A percentile compares a stretch with the other conserved stretches of the same genome.
Conservation (phyloP, 1,139 yeast genomes). For the Pichia sp. region DNA sequence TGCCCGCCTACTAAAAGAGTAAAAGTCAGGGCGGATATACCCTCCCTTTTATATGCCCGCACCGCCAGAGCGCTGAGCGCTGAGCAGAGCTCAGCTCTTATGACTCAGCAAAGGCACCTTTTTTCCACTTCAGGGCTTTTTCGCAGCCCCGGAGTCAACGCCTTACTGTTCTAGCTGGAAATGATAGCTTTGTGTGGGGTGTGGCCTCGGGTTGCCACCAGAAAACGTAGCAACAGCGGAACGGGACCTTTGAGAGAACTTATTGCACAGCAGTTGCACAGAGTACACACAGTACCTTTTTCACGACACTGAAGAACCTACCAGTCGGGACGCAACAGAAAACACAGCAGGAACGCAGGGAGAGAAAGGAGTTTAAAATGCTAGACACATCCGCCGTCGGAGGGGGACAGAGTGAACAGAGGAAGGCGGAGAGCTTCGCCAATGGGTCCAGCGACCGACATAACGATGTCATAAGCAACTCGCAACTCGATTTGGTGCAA, state of each 20-base stretch:
- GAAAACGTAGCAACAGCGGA: too few relatives aligned
- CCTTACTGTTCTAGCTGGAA: background rate
- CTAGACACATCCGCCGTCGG: background rate
- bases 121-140: background rate
- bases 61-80: too few relatives aligned
- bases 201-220: background rate
- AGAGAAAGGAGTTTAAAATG: background rate
- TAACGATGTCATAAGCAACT: background rate
- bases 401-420: background rate
- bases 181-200: background rate
- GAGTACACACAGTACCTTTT: too few relatives aligned
- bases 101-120: background rate
- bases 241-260: too few relatives aligned
- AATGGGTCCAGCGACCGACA: background rate
- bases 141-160: background rate
- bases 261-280: too few relatives aligned
- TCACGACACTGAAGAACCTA: too few relatives aligned
- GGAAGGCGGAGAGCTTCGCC: background rate
- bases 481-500: background rate
- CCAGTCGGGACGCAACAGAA: too few relatives aligned
- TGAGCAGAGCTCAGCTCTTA: background rate
- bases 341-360: background rate
- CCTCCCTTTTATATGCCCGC: background rate
- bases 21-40: background rate
- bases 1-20: background rate